These are phyloP conservation scores for Evernia prunastri DNA, from an alignment of 495 filamentous ascomycete species.

Conservation along the genomic window DNA sequence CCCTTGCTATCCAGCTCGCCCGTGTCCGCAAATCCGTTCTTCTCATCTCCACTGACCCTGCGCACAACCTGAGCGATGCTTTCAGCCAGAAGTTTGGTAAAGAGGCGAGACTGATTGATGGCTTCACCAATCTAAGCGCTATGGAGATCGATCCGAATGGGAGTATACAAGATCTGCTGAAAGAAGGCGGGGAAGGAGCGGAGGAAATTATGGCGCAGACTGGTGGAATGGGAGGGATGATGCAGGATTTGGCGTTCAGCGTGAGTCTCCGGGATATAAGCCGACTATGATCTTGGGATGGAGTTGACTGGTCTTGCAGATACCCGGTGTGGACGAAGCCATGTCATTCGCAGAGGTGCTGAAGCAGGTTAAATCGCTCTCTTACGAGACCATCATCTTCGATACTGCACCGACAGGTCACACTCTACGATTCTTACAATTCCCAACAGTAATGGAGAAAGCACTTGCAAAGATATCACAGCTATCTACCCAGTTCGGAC, in stretches of 20 bases:
- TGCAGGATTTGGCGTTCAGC: constrained; percentile 66
- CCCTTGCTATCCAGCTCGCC: constrained; percentile 95
- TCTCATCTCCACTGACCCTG: constrained; percentile 96
- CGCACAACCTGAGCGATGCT: constrained; percentile 96
- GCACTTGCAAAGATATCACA: constrained; percentile 94
- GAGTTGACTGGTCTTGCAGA: constrained; percentile 46
- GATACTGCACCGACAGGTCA: constrained; percentile 98
- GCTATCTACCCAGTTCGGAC: constrained; percentile 87
- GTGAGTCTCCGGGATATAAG: constrained; percentile 39
- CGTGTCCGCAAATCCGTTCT: constrained; percentile 91
- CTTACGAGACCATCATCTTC: constrained; percentile 98
- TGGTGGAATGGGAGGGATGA: constrained; percentile 63
- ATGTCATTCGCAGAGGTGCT: constrained; percentile 99
- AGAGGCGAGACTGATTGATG: constrained; percentile 86
- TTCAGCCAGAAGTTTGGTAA: constrained; percentile 99
- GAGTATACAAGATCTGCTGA: constrained; percentile 90
- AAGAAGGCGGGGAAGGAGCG: constrained; percentile 67
- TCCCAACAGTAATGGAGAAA: constrained; percentile 97
- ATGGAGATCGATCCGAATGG: constrained; percentile 99
- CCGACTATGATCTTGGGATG: neutral
- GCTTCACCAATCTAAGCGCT: constrained; percentile 87
- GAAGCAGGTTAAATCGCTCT: constrained; percentile 98
- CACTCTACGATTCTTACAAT: constrained; percentile 97
- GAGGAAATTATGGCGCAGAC: constrained; percentile 59
- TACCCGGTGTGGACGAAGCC: constrained; percentile 96